Evolutionary conservation across 495 filamentous ascomycete genomes (phyloP).

Genomic region (Hyaloscypha variabilis): DNA sequence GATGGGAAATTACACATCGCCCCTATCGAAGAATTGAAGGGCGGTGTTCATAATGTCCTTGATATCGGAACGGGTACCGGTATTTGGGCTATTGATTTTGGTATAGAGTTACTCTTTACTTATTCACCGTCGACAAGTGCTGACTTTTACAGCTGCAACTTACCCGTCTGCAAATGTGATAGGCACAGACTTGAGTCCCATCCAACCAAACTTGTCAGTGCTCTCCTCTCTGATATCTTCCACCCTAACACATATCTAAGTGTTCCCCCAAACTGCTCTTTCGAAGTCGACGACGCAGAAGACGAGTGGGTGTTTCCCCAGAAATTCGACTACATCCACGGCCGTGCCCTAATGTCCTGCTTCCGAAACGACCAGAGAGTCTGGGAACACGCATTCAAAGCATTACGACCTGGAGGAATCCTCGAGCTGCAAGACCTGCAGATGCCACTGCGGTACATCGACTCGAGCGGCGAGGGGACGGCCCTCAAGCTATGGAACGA

Average conservation of each 20-base stretch:
- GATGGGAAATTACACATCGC: conserved; percentile 19
- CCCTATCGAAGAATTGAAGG: conserved; percentile 7
- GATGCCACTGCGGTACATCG: conserved; percentile 37
- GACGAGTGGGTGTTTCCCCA: conserved; percentile 36
- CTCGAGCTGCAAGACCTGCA: conserved; percentile 46
- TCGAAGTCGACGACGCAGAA: conserved; percentile 37
- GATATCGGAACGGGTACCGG: conserved; percentile 33
- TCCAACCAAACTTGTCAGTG: conserved; percentile 43
- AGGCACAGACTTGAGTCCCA: conserved; percentile 54
- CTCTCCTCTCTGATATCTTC: not conserved
- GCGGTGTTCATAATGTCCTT: conserved; percentile 21
- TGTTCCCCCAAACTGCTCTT: conserved; percentile 35
- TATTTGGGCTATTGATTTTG: conserved; percentile 59
- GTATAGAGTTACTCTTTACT: conserved; percentile 17
- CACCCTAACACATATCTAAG: not conserved
- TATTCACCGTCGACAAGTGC: not conserved
- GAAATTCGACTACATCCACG: conserved; percentile 39
- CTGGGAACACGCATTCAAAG: conserved; percentile 6
- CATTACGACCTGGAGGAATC: conserved; percentile 47
- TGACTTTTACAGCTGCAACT: conserved; percentile 19
- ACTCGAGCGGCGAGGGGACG: conserved; percentile 36
- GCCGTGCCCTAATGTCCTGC: conserved; percentile 16
- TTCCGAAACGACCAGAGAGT: conserved; percentile 14
- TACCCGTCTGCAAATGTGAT: conserved; percentile 37
- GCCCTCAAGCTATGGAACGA: conserved; percentile 30